A percentile compares a stretch with the other conserved stretches of the same genome.
These are phyloP conservation scores for Raphanus sativus DNA, from an alignment of 345 rosid genomes.

Conservation along the genomic window DNA sequence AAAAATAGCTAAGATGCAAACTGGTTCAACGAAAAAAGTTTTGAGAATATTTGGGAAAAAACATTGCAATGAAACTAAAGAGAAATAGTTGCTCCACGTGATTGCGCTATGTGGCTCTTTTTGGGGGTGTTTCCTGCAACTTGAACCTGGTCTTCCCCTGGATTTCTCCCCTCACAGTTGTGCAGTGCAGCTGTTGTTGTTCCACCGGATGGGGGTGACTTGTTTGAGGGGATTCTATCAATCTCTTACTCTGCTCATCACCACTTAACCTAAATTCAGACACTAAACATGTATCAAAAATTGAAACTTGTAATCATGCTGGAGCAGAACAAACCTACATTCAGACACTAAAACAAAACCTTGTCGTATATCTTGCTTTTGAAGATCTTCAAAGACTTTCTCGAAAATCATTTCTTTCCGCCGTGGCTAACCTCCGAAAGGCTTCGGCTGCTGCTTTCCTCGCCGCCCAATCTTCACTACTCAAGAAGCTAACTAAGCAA, in stretches of 20 bases:
- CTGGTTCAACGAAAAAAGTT: neutral
- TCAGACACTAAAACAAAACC: conserved; percentile 40
- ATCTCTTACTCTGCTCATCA: no score
- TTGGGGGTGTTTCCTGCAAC: no score
- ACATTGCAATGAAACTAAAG: neutral
- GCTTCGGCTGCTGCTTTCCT: conserved; percentile 91
- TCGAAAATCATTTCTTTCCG: conserved; percentile 61
- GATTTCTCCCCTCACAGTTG: neutral
- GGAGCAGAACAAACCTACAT: conserved; percentile 6
- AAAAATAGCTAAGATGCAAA: neutral
- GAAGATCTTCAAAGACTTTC: conserved; percentile 69
- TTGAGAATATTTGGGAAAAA: neutral
- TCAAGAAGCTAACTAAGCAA: conserved; percentile 63
- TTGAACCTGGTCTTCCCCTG: neutral
- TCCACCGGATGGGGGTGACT: neutral
- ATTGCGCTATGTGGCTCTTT: no score
- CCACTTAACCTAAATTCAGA: no score
- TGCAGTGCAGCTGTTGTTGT: neutral
- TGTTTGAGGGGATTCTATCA: neutral
- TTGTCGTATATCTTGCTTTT: conserved; percentile 81
- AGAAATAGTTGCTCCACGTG: no score
- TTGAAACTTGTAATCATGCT: neutral
- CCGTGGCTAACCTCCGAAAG: conserved; percentile 62
- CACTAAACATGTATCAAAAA: conserved; percentile 37
- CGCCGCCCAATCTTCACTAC: conserved; percentile 76